Evolutionary conservation across 78 protist species (phyloP).

Genomic region (Emiliania huxleyi): DNA sequence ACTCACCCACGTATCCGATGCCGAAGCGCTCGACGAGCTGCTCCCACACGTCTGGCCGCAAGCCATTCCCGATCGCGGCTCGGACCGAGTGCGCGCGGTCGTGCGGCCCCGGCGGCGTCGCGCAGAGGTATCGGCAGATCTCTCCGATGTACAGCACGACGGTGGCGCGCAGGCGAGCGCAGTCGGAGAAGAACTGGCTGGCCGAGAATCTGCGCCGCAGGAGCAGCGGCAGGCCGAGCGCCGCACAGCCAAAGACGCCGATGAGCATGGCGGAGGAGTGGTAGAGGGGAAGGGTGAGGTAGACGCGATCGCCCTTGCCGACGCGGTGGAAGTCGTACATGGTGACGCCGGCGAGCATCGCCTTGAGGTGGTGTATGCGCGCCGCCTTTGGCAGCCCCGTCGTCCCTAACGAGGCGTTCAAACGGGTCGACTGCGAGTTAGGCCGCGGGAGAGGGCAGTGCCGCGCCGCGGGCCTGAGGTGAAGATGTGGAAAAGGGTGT

Average conservation of each 20-base stretch:
- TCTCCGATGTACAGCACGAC: constrained; percentile 65
- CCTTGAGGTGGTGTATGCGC: not conserved
- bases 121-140: constrained; percentile 52
- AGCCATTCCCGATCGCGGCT: constrained; percentile 67
- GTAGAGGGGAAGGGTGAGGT: not conserved
- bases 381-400: constrained; percentile 74
- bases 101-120: not conserved
- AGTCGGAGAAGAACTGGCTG: not conserved
- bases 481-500: constrained; percentile 30
- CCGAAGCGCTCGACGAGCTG: constrained; percentile 31
- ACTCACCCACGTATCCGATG: constrained; percentile 39
- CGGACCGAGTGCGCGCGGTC: constrained; percentile 43
- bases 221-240: constrained; percentile 2
- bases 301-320: not conserved
- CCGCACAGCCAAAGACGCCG: not conserved
- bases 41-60: constrained; percentile 63
- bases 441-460: too few relatives aligned
- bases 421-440: too few relatives aligned
- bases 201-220: constrained; percentile 44
- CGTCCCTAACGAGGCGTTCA: too few relatives aligned
- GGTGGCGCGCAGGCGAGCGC: constrained; percentile 6
- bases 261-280: not conserved
- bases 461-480: too few relatives aligned
- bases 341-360: not conserved
- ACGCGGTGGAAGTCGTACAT: not conserved